A percentile compares a stretch with the other conserved stretches of the same genome.
phyloP scores from a whole-genome alignment of 1,284 basidiomycete genomes.

The Earliella scabrosa region DNA sequence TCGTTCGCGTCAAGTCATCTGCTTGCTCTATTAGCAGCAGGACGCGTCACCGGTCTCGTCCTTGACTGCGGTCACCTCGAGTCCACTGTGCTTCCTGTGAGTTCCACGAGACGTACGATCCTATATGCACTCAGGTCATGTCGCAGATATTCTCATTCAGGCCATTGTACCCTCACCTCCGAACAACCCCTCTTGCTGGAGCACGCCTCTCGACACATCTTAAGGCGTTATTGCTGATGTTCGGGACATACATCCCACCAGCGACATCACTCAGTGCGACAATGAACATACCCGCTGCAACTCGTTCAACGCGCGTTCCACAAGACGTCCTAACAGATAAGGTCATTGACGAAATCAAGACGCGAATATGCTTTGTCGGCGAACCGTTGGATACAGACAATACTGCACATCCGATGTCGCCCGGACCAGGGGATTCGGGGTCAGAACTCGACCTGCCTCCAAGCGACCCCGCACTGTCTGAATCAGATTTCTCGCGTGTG shows the following conservation, averaged over 20 bases:
- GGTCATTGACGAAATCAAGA: conserved; percentile 85
- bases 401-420: conserved; percentile 42
- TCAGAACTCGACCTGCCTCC: conserved; percentile 60
- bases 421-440: conserved; percentile 38
- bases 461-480: conserved; percentile 60
- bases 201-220: conserved; percentile 76
- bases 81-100: conserved; percentile 84
- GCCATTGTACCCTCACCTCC: conserved; percentile 81
- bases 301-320: conserved; percentile 68
- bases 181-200: conserved; percentile 85
- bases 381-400: conserved; percentile 50
- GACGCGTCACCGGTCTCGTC: conserved; percentile 90
- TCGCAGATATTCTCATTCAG: conserved; percentile 87
- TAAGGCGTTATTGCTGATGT: conserved; percentile 76
- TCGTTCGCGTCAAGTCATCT: conserved; percentile 91
- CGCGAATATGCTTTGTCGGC: conserved; percentile 81
- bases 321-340: conserved; percentile 74
- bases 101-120: conserved; percentile 27
- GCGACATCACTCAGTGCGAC: conserved; percentile 68
- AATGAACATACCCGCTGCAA: conserved; percentile 63
- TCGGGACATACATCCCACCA: conserved; percentile 82
- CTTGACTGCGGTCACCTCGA: conserved; percentile 93
- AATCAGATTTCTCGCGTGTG: conserved; percentile 65
- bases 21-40: conserved; percentile 82
- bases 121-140: background rate